These are phyloP conservation scores for Phialocephala sp. DNA, from an alignment of 2,329 filamentous ascomycete species.

Conservation along the genomic window DNA sequence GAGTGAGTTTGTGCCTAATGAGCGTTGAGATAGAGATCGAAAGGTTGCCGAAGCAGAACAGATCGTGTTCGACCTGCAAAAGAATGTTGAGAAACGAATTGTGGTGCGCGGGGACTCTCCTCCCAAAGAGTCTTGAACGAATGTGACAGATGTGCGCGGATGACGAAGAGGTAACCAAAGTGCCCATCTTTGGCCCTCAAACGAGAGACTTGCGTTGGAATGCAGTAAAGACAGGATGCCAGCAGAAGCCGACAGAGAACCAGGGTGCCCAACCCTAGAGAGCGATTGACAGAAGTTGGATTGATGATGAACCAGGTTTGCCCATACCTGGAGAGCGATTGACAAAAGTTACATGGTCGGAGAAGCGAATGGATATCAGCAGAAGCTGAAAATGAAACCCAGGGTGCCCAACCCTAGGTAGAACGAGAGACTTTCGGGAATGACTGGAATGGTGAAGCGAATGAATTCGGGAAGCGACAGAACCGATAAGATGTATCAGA, in stretches of 20 bases:
- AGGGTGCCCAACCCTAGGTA: background rate
- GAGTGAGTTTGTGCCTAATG: conserved; percentile 3
- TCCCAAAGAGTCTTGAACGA: conserved; percentile 2
- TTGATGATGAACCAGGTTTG: too few relatives aligned
- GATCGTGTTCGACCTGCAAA: background rate
- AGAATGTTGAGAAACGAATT: background rate
- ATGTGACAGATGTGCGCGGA: conserved; percentile 1
- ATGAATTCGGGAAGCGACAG: background rate
- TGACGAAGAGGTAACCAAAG: conserved; percentile 2
- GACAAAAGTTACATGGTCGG: too few relatives aligned
- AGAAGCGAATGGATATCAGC: conserved; percentile 1
- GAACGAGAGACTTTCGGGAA: background rate
- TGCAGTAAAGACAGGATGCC: background rate
- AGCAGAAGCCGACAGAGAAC: background rate
- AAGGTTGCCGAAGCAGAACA: background rate
- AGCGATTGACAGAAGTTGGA: background rate
- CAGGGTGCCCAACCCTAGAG: background rate
- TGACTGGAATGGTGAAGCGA: too few relatives aligned
- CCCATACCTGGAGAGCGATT: too few relatives aligned
- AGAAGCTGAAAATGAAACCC: background rate
- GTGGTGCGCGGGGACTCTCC: conserved; percentile 5
- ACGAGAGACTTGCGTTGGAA: conserved; percentile 7
- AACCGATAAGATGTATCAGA: background rate
- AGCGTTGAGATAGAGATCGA: background rate
- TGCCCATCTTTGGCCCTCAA: conserved; percentile 2